Evolutionary conservation across 257 asterid genomes (phyloP).

Genomic region (Salvia hispanica): DNA sequence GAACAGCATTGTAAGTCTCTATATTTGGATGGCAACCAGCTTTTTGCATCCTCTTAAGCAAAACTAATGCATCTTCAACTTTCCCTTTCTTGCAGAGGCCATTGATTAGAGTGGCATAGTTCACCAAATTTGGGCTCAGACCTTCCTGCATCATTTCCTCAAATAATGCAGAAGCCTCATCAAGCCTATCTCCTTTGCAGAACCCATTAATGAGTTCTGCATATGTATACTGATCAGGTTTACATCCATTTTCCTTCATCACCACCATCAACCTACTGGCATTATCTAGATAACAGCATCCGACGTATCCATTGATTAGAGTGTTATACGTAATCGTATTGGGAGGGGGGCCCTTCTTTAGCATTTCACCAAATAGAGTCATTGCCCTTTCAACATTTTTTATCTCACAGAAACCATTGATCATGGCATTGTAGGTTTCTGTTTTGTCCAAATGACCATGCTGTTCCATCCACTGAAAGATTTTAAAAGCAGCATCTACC

Average conservation of each 20-base stretch:
- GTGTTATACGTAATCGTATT: slow-evolving; percentile 72
- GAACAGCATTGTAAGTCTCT: slow-evolving; percentile 73
- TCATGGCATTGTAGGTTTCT: slow-evolving; percentile 65
- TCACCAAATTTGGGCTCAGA: slow-evolving; percentile 70
- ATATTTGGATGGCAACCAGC: slow-evolving; percentile 55
- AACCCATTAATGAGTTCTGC: slow-evolving; percentile 80
- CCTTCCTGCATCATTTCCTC: slow-evolving; percentile 74
- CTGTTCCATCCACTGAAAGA: slow-evolving; percentile 65
- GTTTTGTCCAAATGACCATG: slow-evolving; percentile 54
- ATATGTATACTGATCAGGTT: slow-evolving; percentile 78
- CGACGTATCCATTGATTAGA: slow-evolving; percentile 65
- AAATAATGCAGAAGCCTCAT: slow-evolving; percentile 58
- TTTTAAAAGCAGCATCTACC: slow-evolving; percentile 46
- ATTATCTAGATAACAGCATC: slow-evolving; percentile 54
- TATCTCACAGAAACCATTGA: slow-evolving; percentile 67
- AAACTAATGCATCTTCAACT: slow-evolving; percentile 62
- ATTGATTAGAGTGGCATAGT: slow-evolving; percentile 69
- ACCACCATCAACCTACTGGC: slow-evolving; percentile 78
- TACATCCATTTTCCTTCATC: slow-evolving; percentile 75
- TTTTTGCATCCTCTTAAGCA: slow-evolving; percentile 57
- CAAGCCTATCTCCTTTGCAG: slow-evolving; percentile 61
- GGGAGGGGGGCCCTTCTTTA: slow-evolving; percentile 62
- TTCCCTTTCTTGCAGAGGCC: slow-evolving; percentile 81
- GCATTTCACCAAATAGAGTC: slow-evolving; percentile 72
- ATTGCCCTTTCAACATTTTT: slow-evolving; percentile 70